These are phyloP conservation scores for Penicillium bovifimosum DNA, from an alignment of 495 filamentous ascomycete genomes.

Conservation along the genomic window DNA sequence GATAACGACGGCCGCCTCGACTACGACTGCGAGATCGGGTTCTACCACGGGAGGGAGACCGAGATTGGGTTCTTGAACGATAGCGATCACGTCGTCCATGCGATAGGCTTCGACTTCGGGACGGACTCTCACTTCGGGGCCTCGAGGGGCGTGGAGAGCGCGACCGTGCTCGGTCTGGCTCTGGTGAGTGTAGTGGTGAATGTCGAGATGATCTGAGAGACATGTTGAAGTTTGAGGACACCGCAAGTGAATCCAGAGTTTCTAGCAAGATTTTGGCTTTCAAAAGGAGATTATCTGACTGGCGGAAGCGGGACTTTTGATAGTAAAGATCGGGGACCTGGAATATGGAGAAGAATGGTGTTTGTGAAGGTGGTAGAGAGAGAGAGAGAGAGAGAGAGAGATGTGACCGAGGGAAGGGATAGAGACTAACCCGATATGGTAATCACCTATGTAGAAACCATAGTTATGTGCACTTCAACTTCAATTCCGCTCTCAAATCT, in stretches of 20 bases:
- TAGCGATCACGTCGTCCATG: constrained; percentile 34
- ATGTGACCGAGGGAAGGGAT: neutral
- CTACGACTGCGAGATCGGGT: constrained; percentile 36
- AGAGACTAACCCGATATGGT: constrained; percentile 13
- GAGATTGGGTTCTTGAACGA: constrained; percentile 37
- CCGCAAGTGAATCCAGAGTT: neutral
- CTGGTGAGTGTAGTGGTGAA: constrained; percentile 20
- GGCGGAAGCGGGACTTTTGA: no score
- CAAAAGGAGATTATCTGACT: no score
- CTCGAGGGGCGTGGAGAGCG: constrained; percentile 42
- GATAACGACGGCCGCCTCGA: constrained; percentile 31
- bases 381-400: neutral
- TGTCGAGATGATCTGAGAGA: constrained; percentile 18
- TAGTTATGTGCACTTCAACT: neutral
- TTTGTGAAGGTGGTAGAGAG: neutral
- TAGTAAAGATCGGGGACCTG: neutral
- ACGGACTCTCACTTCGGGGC: constrained; percentile 42
- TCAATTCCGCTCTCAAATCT: neutral
- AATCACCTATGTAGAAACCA: constrained; percentile 11
- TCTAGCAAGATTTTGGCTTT: no score
- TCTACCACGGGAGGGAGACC: constrained; percentile 37
- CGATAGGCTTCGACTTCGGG: constrained; percentile 33
- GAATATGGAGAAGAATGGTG: neutral
- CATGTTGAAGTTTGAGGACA: constrained; percentile 16
- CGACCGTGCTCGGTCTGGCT: constrained; percentile 18